These are phyloP conservation scores for Aspergillus sojae DNA, from an alignment of 2,329 filamentous ascomycete genomes.

Conservation along the genomic window DNA sequence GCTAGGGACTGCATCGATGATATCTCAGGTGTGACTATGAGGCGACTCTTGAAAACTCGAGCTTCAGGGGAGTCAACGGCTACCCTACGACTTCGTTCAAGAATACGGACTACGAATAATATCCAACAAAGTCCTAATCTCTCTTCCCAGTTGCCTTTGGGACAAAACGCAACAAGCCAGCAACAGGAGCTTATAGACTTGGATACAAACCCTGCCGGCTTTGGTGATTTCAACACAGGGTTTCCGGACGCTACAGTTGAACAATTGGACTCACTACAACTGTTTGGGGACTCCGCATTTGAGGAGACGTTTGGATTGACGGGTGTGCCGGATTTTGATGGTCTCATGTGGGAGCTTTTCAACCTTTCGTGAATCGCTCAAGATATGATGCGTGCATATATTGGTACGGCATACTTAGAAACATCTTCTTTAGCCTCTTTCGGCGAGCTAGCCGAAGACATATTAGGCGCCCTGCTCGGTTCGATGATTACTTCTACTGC, in stretches of 20 bases:
- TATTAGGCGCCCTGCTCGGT: neutral
- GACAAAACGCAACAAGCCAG: neutral
- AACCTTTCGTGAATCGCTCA: slow-evolving; percentile 3
- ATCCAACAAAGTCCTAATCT: neutral
- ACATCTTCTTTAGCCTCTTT: neutral
- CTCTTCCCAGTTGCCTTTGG: neutral
- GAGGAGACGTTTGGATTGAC: slow-evolving; percentile 29
- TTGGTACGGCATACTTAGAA: neutral
- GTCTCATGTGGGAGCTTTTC: slow-evolving; percentile 34
- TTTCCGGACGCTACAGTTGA: neutral
- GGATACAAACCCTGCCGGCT: neutral
- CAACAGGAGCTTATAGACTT: neutral
- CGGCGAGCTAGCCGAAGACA: neutral
- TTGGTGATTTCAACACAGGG: neutral
- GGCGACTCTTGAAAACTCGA: slow-evolving; percentile 22
- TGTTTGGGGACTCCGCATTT: slow-evolving; percentile 24
- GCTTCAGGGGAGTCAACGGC: neutral
- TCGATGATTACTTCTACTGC: neutral
- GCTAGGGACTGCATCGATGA: slow-evolving; percentile 36
- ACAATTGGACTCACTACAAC: slow-evolving; percentile 2
- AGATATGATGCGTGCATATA: neutral
- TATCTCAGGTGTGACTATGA: slow-evolving; percentile 30
- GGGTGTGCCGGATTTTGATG: slow-evolving; percentile 32
- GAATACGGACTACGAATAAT: neutral
- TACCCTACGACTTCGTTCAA: neutral